Conservation (phyloP, 169 alveolate species). For the Cryptosporidium sp. region DNA sequence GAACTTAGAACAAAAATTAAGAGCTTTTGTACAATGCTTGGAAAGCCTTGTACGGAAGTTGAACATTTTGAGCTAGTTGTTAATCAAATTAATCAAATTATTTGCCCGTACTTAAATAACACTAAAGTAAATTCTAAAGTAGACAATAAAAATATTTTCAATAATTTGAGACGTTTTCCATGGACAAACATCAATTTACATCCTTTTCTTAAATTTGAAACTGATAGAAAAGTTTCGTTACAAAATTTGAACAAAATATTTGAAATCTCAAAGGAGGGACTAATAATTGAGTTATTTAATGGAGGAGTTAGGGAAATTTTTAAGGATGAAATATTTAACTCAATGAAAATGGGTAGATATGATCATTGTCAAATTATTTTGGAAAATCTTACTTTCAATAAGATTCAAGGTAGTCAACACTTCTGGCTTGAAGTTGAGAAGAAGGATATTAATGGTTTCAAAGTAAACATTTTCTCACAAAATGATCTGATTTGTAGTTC, state of each 20-base stretch:
- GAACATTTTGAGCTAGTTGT: background rate
- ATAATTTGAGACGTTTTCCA: constrained; percentile 43
- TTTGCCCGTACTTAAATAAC: background rate
- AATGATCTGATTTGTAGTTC: background rate
- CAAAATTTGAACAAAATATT: background rate
- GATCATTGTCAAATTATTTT: constrained; percentile 5
- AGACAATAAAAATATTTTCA: constrained; percentile 13
- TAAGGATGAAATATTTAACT: constrained; percentile 19
- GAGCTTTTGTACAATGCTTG: constrained; percentile 14
- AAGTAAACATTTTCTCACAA: background rate
- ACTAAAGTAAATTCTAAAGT: background rate
- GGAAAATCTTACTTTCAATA: background rate
- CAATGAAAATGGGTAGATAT: constrained; percentile 42
- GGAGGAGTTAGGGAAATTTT: constrained; percentile 40
- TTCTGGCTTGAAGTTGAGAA: background rate
- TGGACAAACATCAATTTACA: constrained; percentile 21
- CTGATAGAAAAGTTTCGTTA: background rate
- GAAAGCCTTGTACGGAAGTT: constrained; percentile 23
- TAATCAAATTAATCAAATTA: background rate
- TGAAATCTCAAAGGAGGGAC: background rate
- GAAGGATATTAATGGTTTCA: background rate
- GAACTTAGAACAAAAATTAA: constrained; percentile 13
- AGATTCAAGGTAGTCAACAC: background rate
- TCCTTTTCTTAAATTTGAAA: constrained; percentile 21
- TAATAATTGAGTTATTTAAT: constrained; percentile 25